A percentile compares a stretch with the other conserved stretches of the same genome.
Conservation (phyloP, 768 basidiomycete genomes). For the Boletus subparvulus region DNA sequence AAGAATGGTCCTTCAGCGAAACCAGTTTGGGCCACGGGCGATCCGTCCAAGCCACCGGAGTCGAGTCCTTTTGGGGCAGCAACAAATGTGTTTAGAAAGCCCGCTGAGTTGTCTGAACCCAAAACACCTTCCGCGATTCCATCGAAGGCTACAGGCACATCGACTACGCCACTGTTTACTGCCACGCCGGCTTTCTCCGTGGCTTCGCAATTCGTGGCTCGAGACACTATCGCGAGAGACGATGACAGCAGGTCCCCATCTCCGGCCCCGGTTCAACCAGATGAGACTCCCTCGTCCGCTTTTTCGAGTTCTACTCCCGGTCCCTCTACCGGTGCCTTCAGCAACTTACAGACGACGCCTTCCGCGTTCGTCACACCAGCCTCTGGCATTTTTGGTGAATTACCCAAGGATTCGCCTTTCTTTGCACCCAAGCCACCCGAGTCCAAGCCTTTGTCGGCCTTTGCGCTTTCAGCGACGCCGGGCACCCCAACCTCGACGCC, state of each 20-base stretch:
- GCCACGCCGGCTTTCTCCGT: not conserved
- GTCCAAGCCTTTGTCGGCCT: conserved; percentile 38
- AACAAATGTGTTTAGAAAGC: conserved; percentile 9
- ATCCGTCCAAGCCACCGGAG: conserved; percentile 12
- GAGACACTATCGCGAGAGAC: conserved; percentile 13
- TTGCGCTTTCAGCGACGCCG: conserved; percentile 28
- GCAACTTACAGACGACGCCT: conserved; percentile 35
- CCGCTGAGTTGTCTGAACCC: conserved; percentile 7
- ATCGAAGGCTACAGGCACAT: not conserved
- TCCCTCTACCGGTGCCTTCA: conserved; percentile 39
- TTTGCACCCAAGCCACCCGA: conserved; percentile 40
- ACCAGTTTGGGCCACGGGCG: conserved; percentile 22
- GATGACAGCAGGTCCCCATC: conserved; percentile 33
- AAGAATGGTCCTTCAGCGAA: conserved; percentile 19
- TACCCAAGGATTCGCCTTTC: conserved; percentile 52
- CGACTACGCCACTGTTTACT: conserved; percentile 7
- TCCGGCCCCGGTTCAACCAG: conserved; percentile 11
- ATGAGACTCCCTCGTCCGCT: conserved; percentile 4
- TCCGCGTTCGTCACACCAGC: conserved; percentile 39
- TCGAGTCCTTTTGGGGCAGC: not conserved
- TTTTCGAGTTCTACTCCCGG: conserved; percentile 26
- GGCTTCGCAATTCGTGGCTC: conserved; percentile 2
- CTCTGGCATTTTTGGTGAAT: conserved; percentile 34
- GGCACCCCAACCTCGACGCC: conserved; percentile 22
- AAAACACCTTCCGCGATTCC: conserved; percentile 13